phyloP scores from a whole-genome alignment of 345 rosid species.

The Dimocarpus longan region DNA sequence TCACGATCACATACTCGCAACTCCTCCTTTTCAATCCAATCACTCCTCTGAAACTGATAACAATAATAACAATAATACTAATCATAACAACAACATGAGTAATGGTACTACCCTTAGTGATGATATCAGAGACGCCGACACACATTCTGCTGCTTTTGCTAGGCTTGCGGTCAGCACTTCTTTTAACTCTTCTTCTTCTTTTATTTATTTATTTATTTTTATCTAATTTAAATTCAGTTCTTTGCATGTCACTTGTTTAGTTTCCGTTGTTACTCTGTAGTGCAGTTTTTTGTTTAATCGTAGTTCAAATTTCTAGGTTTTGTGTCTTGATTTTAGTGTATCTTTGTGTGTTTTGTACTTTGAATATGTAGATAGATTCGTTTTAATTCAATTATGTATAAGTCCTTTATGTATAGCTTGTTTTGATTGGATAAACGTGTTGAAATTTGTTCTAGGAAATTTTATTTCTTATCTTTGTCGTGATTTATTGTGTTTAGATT shows the following conservation, averaged over 20 bases:
- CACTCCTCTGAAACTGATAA: slow-evolving; percentile 10
- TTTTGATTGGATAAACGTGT: too few relatives aligned
- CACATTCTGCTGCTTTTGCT: slow-evolving; percentile 41
- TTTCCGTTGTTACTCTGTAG: background rate
- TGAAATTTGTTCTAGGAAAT: background rate
- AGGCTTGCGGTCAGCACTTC: slow-evolving; percentile 37
- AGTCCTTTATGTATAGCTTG: too few relatives aligned
- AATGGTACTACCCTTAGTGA: slow-evolving; percentile 3
- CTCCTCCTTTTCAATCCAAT: slow-evolving; percentile 25
- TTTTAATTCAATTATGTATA: background rate
- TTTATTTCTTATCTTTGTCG: background rate
- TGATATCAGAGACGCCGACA: slow-evolving; percentile 20
- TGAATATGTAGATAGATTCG: background rate
- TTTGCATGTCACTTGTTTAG: background rate
- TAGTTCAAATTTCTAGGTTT: background rate
- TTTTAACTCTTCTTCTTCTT: background rate
- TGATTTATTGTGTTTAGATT: background rate
- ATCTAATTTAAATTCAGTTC: background rate
- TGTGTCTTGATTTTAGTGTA: background rate
- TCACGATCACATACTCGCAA: slow-evolving; percentile 17
- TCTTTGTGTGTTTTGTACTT: background rate
- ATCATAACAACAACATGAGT: background rate
- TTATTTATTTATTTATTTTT: background rate
- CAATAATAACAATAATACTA: background rate
- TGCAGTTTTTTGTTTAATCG: background rate